Conservation (phyloP, 2,329 filamentous ascomycete species). For the Fusarium sp. region DNA sequence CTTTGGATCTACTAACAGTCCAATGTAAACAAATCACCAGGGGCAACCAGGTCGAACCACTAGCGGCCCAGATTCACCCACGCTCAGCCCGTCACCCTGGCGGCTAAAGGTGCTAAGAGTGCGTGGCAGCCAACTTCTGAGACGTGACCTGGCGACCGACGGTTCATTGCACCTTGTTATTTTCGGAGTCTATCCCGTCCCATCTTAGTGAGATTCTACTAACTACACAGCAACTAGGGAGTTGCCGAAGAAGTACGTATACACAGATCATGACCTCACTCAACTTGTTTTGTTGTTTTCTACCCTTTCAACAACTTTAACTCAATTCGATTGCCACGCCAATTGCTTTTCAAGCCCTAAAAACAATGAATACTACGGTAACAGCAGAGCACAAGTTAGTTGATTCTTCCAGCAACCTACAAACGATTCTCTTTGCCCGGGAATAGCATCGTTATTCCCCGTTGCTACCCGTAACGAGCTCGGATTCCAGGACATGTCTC, state of each 20-base stretch:
- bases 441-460: constrained; percentile 30
- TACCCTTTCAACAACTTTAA: no score
- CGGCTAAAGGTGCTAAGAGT: constrained; percentile 23
- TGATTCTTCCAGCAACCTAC: neutral
- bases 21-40: constrained; percentile 33
- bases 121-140: constrained; percentile 33
- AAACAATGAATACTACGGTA: neutral
- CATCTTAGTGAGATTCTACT: constrained; percentile 8
- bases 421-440: neutral
- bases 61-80: constrained; percentile 26
- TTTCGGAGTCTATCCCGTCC: constrained; percentile 9
- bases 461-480: constrained; percentile 36
- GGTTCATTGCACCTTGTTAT: constrained; percentile 13
- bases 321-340: neutral
- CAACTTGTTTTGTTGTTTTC: neutral
- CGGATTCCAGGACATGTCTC: constrained; percentile 36
- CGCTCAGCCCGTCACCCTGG: constrained; percentile 28
- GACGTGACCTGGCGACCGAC: constrained; percentile 39
- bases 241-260: neutral
- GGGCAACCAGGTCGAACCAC: constrained; percentile 27
- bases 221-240: neutral
- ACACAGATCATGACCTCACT: neutral
- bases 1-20: constrained; percentile 27
- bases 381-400: neutral
- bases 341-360: neutral